Conservation (phyloP, 805 yeast species). For the Sungouiozyma intestinalis region DNA sequence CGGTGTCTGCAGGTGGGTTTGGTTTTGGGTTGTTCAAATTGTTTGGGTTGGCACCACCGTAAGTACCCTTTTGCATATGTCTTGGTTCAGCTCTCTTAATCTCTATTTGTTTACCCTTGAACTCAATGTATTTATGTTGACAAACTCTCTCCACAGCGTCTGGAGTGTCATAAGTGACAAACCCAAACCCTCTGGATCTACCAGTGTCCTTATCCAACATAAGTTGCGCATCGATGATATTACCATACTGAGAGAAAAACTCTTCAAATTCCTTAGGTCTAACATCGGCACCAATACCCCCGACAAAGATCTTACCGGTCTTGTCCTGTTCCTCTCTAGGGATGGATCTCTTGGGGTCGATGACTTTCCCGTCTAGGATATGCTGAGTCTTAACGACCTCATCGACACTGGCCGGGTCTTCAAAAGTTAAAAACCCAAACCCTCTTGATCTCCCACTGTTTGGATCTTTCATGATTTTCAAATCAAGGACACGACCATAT, state of each 20-base stretch:
- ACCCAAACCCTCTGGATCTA: constrained; percentile 94
- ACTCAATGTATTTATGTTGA: constrained; percentile 66
- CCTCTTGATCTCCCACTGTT: constrained; percentile 87
- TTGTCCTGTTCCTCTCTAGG: constrained; percentile 96
- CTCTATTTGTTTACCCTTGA: constrained; percentile 81
- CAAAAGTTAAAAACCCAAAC: constrained; percentile 87
- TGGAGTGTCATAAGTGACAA: constrained; percentile 89
- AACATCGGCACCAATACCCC: constrained; percentile 92
- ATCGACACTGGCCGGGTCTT: constrained; percentile 69
- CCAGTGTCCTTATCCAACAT: constrained; percentile 98
- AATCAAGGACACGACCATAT: constrained; percentile 81
- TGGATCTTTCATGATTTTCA: constrained; percentile 87
- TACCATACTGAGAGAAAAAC: constrained; percentile 81
- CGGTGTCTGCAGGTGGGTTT: constrained; percentile 15
- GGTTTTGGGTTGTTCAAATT: constrained; percentile 21
- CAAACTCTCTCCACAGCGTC: constrained; percentile 88
- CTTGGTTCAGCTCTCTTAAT: constrained; percentile 80
- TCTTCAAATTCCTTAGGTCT: constrained; percentile 83
- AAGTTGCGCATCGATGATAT: constrained; percentile 87
- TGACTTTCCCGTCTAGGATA: constrained; percentile 86
- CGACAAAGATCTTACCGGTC: constrained; percentile 93
- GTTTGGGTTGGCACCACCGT: constrained; percentile 4
- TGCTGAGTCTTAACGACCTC: constrained; percentile 81
- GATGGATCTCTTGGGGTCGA: constrained; percentile 95
- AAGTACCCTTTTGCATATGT: constrained; percentile 42